Evolutionary conservation across 805 yeast genomes (phyloP), one percentile per base, ranked within the genome.

Genomic region (Ogataea saltuana): DNA sequence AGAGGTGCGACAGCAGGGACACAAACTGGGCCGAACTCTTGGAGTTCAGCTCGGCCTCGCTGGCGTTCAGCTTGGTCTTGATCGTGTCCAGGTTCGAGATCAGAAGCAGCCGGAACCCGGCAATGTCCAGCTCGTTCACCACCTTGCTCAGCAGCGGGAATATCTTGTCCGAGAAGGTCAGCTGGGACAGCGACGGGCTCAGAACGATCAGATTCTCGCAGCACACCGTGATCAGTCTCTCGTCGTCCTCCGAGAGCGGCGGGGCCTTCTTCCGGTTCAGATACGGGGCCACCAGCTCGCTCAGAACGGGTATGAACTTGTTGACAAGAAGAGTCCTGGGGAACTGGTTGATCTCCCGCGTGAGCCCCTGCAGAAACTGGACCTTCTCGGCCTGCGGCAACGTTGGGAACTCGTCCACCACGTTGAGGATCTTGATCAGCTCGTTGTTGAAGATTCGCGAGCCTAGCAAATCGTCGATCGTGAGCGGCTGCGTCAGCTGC

Each of bases 401-500:
- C 0, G 96, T 85, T 8, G 89, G 79, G 48, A 87, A 81, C 44
- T 86, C 93, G 58, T 91, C 97, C 33, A 91, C 63, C 53, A 85
- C 83, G 61, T 83, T 80, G 69, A 91, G 73, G 3, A 95, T 83
- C 56, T 85, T 83, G 39, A 91, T 80, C 38, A 89, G 68, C 39
- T 91, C 87, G 50, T 88, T 90, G 64, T 88, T 85, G 64, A 90
- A 91, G 53, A 79, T 86, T 27, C 75, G 78, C 8, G 88, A 79
- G 9, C 78, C 76, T n/a, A 85, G 74, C 47, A 93, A 76, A 37
- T 80, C 83, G 53, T 81, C 78, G 35, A 90, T 70, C 35, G 81
- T 59, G 44, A 78, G 59, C 2, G 46, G 41, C 20, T 44, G 40
- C 12, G 53, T 47, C 15, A 64, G 39, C 39, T 56, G 55, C 18